A percentile compares a stretch with the other conserved stretches of the same genome.
Conservation (phyloP, 768 basidiomycete species). For the Thelephora aurantiotincta region DNA sequence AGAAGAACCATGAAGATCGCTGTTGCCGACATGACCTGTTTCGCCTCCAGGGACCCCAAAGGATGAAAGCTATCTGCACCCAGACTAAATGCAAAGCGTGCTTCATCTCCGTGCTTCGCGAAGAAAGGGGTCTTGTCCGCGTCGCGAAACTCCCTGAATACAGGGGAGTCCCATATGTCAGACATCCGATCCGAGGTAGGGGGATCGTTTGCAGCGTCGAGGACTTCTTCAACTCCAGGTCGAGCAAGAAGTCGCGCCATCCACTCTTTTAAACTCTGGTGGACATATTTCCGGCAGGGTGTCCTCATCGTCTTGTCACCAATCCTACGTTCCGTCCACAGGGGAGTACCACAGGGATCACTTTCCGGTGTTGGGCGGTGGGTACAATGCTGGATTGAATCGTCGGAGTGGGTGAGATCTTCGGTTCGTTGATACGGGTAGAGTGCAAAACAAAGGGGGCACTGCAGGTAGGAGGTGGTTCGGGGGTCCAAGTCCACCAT, state of each 20-base stretch:
- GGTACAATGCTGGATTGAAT: not conserved
- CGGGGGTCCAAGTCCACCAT: constrained; percentile 10
- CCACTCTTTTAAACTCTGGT: constrained; percentile 18
- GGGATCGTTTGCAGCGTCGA: constrained; percentile 5
- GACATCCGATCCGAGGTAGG: not conserved
- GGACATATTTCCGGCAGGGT: constrained; percentile 10
- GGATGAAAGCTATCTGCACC: constrained; percentile 9
- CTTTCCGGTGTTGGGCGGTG: not conserved
- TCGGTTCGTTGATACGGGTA: not conserved
- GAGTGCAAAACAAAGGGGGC: constrained; percentile 11
- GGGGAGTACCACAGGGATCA: not conserved
- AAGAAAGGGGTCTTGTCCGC: constrained; percentile 15
- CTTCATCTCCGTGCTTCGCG: not conserved
- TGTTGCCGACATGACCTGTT: constrained; percentile 4
- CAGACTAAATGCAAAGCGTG: constrained; percentile 6
- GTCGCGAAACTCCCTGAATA: constrained; percentile 13
- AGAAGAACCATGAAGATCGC: constrained; percentile 13
- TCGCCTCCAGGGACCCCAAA: not conserved
- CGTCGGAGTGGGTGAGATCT: too few relatives aligned
- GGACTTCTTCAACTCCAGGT: constrained; percentile 14
- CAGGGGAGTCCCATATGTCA: constrained; percentile 17
- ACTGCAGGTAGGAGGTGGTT: constrained; percentile 12
- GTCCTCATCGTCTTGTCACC: not conserved
- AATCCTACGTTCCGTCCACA: not conserved
- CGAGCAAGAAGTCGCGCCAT: constrained; percentile 13